These are phyloP conservation scores for Potentilla sterilis DNA, from an alignment of 306 rosid genomes.

Conservation along the genomic window DNA sequence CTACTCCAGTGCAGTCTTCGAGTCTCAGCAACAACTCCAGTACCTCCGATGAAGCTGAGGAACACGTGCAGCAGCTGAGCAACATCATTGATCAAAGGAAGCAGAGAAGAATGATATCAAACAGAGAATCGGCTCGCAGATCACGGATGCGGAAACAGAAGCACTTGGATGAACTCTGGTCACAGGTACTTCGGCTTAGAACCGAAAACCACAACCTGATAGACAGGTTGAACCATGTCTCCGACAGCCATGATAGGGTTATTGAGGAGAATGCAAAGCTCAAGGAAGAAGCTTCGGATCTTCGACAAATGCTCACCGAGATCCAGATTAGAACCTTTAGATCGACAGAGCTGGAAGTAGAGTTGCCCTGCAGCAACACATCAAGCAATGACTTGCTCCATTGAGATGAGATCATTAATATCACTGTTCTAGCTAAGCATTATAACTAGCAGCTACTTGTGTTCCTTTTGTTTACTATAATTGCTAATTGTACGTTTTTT, in stretches of 20 bases:
- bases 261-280: constrained; percentile 60
- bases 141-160: constrained; percentile 88
- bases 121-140: constrained; percentile 79
- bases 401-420: constrained; percentile 26
- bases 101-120: constrained; percentile 77
- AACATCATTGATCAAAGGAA: constrained; percentile 65
- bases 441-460: constrained; percentile 15
- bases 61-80: constrained; percentile 37
- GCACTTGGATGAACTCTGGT: constrained; percentile 79
- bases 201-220: constrained; percentile 58
- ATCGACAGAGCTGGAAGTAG: constrained; percentile 38
- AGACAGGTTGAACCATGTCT: constrained; percentile 50
- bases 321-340: constrained; percentile 42
- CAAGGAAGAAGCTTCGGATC: constrained; percentile 59
- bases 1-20: constrained; percentile 29
- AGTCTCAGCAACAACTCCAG: constrained; percentile 59
- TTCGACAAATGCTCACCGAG: constrained; percentile 57
- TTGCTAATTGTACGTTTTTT: constrained; percentile 19
- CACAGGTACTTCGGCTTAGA: constrained; percentile 68
- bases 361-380: constrained; percentile 48
- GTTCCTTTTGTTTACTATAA: constrained; percentile 27
- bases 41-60: constrained; percentile 82
- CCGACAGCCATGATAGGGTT: constrained; percentile 52
- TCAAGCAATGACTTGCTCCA: constrained; percentile 34
- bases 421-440: constrained; percentile 22